Evolutionary conservation across 176 grass and related monocot species (phyloP).

Genomic region (Melocanna baccifera): DNA sequence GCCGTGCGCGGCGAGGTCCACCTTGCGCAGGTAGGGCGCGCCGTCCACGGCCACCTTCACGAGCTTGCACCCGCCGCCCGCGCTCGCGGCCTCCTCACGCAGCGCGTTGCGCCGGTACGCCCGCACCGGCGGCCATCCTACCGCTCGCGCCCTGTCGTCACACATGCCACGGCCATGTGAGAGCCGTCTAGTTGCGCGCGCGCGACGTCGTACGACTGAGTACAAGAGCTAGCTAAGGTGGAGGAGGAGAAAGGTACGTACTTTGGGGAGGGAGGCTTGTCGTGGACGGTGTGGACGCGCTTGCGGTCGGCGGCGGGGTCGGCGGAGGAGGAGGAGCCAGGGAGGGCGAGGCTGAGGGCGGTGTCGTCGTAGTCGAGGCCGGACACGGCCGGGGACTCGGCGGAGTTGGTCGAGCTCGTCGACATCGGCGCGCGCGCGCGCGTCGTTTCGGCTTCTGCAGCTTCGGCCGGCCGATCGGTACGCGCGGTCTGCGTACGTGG

Average conservation of each 20-base stretch:
- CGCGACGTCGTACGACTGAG: too few species aligned
- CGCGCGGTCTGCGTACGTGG: neutral
- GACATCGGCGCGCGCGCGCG: neutral
- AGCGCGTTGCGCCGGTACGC: slow-evolving; percentile 76
- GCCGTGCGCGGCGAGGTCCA: slow-evolving; percentile 58
- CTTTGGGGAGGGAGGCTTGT: slow-evolving; percentile 44
- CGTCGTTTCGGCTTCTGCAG: neutral
- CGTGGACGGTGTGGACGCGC: slow-evolving; percentile 32
- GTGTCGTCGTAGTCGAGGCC: slow-evolving; percentile 77
- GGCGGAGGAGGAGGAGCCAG: slow-evolving; percentile 27
- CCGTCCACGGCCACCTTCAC: slow-evolving; percentile 92
- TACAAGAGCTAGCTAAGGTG: neutral
- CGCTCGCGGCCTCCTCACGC: slow-evolving; percentile 25
- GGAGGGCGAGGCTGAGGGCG: slow-evolving; percentile 58
- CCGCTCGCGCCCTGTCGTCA: slow-evolving; percentile 51
- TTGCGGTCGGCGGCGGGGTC: slow-evolving; percentile 32
- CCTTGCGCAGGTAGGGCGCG: slow-evolving; percentile 79
- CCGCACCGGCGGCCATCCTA: slow-evolving; percentile 96
- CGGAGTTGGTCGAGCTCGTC: slow-evolving; percentile 47
- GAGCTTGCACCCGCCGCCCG: slow-evolving; percentile 31
- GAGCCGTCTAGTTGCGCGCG: neutral
- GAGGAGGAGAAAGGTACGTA: neutral
- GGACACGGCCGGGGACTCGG: slow-evolving; percentile 43
- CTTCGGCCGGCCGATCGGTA: neutral
- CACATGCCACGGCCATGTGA: neutral